Evolutionary conservation across 73 alveolate genomes (phyloP).

Genomic region (Paramecium octaurelia): DNA sequence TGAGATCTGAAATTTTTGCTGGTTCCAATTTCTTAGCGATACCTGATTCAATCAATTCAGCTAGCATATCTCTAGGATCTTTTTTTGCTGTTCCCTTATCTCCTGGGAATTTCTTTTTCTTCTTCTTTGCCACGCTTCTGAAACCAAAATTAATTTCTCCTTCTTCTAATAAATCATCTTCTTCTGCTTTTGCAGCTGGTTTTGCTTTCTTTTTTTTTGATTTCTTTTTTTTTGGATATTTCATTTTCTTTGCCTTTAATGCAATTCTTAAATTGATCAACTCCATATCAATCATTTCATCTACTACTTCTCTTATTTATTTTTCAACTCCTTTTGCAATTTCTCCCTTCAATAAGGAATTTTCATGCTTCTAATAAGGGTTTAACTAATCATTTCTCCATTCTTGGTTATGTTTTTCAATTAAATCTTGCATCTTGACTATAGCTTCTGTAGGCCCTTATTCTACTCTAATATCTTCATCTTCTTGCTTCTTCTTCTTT

Average conservation of each 20-base stretch:
- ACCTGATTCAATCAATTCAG: slow-evolving; percentile 63
- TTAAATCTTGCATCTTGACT: slow-evolving; percentile 38
- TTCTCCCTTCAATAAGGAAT: not conserved
- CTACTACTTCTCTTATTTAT: slow-evolving; percentile 41
- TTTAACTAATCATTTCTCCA: slow-evolving; percentile 44
- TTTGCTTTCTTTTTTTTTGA: slow-evolving; percentile 66
- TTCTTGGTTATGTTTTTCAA: slow-evolving; percentile 21
- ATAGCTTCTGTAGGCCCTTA: slow-evolving; percentile 60
- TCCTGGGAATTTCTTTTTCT: slow-evolving; percentile 61
- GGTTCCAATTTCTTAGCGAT: slow-evolving; percentile 47
- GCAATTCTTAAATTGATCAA: slow-evolving; percentile 36
- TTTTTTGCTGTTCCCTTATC: slow-evolving; percentile 69
- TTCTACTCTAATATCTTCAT: slow-evolving; percentile 49
- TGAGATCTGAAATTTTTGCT: slow-evolving; percentile 43
- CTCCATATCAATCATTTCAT: slow-evolving; percentile 66
- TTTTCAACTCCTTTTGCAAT: slow-evolving; percentile 58
- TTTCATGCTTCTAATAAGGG: slow-evolving; percentile 36
- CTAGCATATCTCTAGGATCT: slow-evolving; percentile 79
- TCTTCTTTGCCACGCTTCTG: slow-evolving; percentile 11
- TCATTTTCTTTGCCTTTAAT: slow-evolving; percentile 69
- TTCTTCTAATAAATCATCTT: slow-evolving; percentile 7
- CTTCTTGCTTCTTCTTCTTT: slow-evolving; percentile 46
- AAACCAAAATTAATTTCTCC: not conserved
- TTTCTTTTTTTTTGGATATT: slow-evolving; percentile 69
- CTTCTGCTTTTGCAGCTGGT: slow-evolving; percentile 1